These are phyloP conservation scores for Iris macrosiphon DNA, from an alignment of 106 monocot species.

Conservation along the genomic window DNA sequence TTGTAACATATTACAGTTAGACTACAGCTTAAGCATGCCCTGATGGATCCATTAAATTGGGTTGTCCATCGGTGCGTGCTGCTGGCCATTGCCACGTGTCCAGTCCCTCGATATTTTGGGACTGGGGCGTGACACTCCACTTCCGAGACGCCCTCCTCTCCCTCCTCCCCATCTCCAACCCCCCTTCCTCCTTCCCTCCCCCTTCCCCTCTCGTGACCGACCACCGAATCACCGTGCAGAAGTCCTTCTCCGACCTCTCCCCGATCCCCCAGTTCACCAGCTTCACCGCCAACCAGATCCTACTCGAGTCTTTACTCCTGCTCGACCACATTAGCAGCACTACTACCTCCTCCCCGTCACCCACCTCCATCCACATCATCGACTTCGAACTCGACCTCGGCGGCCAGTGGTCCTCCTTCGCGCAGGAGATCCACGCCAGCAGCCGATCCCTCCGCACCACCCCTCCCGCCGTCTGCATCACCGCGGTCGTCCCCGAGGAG, in stretches of 20 bases:
- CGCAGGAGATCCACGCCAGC: constrained; percentile 63
- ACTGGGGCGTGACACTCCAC: too few relatives aligned
- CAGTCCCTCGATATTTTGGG: too few relatives aligned
- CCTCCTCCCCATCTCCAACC: constrained; percentile 16
- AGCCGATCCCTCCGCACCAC: constrained; percentile 19
- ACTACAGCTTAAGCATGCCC: too few relatives aligned
- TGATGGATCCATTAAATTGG: too few relatives aligned
- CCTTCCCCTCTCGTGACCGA: constrained; percentile 49
- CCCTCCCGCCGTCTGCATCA: constrained; percentile 45
- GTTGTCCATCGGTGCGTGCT: too few relatives aligned
- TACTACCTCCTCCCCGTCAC: constrained; percentile 11
- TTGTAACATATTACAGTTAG: too few relatives aligned
- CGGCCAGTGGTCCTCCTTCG: constrained; percentile 93
- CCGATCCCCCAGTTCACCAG: constrained; percentile 65
- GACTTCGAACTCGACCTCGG: constrained; percentile 93
- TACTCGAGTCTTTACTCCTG: constrained; percentile 55
- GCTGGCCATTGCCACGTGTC: too few relatives aligned
- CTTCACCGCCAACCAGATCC: constrained; percentile 83
- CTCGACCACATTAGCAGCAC: too few relatives aligned
- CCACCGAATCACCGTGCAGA: constrained; percentile 52
- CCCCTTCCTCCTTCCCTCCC: constrained; percentile 4
- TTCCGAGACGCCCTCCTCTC: constrained; percentile 73
- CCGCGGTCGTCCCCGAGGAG: constrained; percentile 58
- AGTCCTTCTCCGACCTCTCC: constrained; percentile 62
- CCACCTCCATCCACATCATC: constrained; percentile 54